Conservation (phyloP, 2,329 filamentous ascomycete genomes). For the Epichloe coenophiala region DNA sequence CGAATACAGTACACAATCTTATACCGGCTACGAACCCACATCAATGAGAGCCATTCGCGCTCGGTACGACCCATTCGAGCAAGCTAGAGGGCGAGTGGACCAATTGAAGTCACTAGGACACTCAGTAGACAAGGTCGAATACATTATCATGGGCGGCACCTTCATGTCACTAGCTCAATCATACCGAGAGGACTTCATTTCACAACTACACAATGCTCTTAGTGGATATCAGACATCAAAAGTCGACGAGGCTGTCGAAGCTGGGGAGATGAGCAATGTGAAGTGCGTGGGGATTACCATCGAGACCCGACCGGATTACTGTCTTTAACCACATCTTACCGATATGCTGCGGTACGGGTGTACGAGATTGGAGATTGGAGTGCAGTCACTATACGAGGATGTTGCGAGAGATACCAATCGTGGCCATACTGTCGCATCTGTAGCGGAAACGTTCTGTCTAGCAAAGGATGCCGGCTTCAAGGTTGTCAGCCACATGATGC, state of each 20-base stretch:
- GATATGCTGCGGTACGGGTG: constrained; percentile 98
- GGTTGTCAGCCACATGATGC: constrained; percentile 99
- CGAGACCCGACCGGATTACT: constrained; percentile 94
- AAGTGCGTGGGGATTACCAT: constrained; percentile 99
- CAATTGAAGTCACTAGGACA: constrained; percentile 93
- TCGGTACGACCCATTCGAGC: constrained; percentile 94
- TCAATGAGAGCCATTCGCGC: constrained; percentile 97
- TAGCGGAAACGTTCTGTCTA: constrained; percentile 93
- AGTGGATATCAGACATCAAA: constrained; percentile 90
- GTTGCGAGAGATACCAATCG: constrained; percentile 96
- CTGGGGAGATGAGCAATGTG: constrained; percentile 90
- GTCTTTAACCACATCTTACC: constrained; percentile 83
- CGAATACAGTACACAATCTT: constrained; percentile 97
- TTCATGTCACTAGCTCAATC: constrained; percentile 92
- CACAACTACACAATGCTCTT: constrained; percentile 89
- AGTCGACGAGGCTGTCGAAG: constrained; percentile 88
- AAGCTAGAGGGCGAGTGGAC: constrained; percentile 88
- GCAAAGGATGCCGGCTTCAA: constrained; percentile 98
- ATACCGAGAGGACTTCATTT: constrained; percentile 88
- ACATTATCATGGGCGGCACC: constrained; percentile 98
- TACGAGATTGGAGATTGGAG: constrained; percentile 84
- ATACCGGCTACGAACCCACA: constrained; percentile 95
- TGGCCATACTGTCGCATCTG: constrained; percentile 87
- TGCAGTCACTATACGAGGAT: constrained; percentile 94
- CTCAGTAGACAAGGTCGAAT: constrained; percentile 97